Base-by-base conservation (phyloP, 169 alveolate genomes). In the Eimeria sp. region DNA sequence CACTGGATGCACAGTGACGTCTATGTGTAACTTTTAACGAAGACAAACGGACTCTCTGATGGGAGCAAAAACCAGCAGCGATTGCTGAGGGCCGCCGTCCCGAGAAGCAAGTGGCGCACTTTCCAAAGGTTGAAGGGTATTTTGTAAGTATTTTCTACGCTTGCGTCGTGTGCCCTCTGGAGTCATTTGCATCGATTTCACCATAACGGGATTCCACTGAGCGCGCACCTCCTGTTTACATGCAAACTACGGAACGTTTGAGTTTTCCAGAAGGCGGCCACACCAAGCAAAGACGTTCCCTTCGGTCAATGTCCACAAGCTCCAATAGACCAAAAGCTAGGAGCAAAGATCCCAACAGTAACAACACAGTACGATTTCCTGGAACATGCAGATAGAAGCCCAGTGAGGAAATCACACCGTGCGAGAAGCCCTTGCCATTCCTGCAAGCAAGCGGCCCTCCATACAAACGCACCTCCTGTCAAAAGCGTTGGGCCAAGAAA, bases 191-290 rank as follows among this genome's bases (percentile, higher is more conserved):
- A 68, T 68, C 46, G 40, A 25, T 43, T 23, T 23, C 74, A 64
- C 74, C 25, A 10, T 64, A 1, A 25, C 9, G 27, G 49, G 18
- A 3, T n/a, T 10, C 20, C 6, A 68, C 40, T 68, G 23, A 68
- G 46, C 49, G 77, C 77, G 43, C 77, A 68, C 77, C 6, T 68
- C 77, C 77, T 68, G 77, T 30, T 68, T 68, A 18, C 77, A n/a
- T 16, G 25, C 46, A 1, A 30, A 4, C 30, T 68, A 49, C 23
- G 30, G 6, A 9, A 6, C 20, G 3, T 68, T 27, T 18, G 46
- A 25, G 23, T 68, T n/a, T 68, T 68, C 46, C 2, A 30, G 77
- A 14, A 68, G 23, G 46, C 77, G 25, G 46, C 30, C 46, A 18
- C 27, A 68, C 4, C 77, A 30, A n/a, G 30, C 16, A 1, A 68